These are phyloP conservation scores for Paspalum notatum DNA, from an alignment of 176 grass and related monocot genomes.

Conservation along the genomic window DNA sequence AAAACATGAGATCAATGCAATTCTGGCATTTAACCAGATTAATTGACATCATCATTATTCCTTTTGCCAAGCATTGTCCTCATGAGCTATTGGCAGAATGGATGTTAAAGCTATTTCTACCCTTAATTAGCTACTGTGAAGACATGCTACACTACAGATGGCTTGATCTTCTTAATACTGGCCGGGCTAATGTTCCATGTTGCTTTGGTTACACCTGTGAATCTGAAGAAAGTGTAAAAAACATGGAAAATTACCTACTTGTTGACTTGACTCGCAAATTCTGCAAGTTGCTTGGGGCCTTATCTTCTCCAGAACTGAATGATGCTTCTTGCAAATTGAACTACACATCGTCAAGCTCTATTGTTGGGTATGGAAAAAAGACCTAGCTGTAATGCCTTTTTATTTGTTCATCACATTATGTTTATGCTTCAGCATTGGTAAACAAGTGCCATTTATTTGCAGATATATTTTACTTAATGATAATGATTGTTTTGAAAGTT, in stretches of 20 bases:
- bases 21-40: constrained; percentile 61
- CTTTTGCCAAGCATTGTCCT: constrained; percentile 57
- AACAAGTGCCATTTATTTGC: neutral
- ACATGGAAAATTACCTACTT: constrained; percentile 33
- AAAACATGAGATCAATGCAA: constrained; percentile 65
- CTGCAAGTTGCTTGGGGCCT: constrained; percentile 47
- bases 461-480: constrained; percentile 59
- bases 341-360: constrained; percentile 43
- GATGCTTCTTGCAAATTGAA: constrained; percentile 37
- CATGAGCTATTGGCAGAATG: constrained; percentile 44
- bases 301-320: constrained; percentile 48
- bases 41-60: constrained; percentile 56
- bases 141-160: constrained; percentile 58
- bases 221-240: constrained; percentile 40
- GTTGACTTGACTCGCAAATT: constrained; percentile 70
- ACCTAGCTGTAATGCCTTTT: neutral
- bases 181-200: constrained; percentile 50
- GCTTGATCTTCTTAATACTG: constrained; percentile 50
- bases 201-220: constrained; percentile 59
- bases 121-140: constrained; percentile 59
- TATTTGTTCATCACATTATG: constrained; percentile 1
- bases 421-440: neutral
- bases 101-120: constrained; percentile 51
- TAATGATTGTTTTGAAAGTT: constrained; percentile 42
- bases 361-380: constrained; percentile 47